These are phyloP conservation scores for Agrocybe chaxingu DNA, from an alignment of 768 basidiomycete genomes.

Conservation along the genomic window DNA sequence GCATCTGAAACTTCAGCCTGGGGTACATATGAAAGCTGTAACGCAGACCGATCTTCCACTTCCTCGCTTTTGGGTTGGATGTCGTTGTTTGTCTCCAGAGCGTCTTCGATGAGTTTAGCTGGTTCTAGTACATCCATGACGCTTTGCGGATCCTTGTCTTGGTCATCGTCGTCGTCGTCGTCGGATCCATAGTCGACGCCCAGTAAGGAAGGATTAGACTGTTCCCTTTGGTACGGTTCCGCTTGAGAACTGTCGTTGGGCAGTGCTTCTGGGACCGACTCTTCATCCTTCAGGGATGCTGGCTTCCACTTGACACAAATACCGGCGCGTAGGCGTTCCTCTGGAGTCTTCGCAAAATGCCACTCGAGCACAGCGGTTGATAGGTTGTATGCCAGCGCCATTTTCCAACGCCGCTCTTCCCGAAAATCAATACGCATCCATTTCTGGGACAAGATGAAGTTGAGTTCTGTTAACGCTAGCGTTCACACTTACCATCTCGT, in stretches of 20 bases:
- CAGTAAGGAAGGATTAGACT: slow-evolving; percentile 28
- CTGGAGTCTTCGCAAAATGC: slow-evolving; percentile 69
- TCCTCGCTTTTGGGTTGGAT: slow-evolving; percentile 42
- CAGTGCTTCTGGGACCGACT: slow-evolving; percentile 25
- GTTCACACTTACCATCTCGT: slow-evolving; percentile 78
- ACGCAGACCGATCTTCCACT: slow-evolving; percentile 48
- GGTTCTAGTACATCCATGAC: slow-evolving; percentile 63
- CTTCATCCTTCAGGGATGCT: slow-evolving; percentile 36
- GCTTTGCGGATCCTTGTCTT: slow-evolving; percentile 50
- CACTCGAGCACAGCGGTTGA: slow-evolving; percentile 84
- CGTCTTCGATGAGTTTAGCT: slow-evolving; percentile 51
- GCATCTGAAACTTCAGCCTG: slow-evolving; percentile 6
- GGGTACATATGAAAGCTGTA: slow-evolving; percentile 14
- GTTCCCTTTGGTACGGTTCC: slow-evolving; percentile 19
- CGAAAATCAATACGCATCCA: slow-evolving; percentile 97
- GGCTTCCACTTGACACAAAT: slow-evolving; percentile 67
- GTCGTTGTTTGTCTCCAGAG: slow-evolving; percentile 33
- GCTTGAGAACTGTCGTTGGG: slow-evolving; percentile 21
- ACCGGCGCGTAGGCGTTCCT: slow-evolving; percentile 62
- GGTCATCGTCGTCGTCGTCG: slow-evolving; percentile 66
- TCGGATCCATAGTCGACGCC: slow-evolving; percentile 59
- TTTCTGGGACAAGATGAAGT: slow-evolving; percentile 49
- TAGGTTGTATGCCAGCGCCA: slow-evolving; percentile 77
- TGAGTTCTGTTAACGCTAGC: background rate
- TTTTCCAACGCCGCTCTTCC: slow-evolving; percentile 93